Percentiles rank a stretch among this genome's conserved stretches.
Evolutionary conservation across 768 basidiomycete species (phyloP).

Genomic region (Podaxis pistillaris): DNA sequence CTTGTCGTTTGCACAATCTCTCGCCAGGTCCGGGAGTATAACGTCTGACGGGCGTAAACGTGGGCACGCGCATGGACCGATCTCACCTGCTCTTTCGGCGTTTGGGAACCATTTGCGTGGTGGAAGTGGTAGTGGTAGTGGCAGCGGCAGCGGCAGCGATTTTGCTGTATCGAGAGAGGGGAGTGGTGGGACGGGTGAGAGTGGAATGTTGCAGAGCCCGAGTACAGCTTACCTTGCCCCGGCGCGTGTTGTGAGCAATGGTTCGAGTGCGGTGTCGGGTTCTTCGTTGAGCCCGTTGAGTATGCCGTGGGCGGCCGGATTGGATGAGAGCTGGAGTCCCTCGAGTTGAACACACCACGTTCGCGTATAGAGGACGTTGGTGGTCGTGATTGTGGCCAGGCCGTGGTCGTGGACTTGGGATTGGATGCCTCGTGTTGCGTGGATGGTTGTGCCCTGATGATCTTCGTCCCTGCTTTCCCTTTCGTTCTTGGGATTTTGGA

Average conservation of each 20-base stretch:
- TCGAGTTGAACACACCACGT: conserved; percentile 6
- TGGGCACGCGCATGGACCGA: conserved; percentile 21
- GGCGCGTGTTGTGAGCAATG: background rate
- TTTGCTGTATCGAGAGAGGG: background rate
- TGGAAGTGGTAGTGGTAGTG: conserved; percentile 18
- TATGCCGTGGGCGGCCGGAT: conserved; percentile 41
- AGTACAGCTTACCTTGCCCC: conserved; percentile 18
- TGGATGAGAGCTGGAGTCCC: conserved; percentile 38
- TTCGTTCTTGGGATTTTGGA: background rate
- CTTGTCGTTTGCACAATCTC: conserved; percentile 32
- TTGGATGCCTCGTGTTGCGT: background rate
- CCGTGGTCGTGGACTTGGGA: background rate
- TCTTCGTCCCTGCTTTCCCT: background rate
- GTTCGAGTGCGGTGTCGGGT: conserved; percentile 6
- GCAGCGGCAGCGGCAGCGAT: conserved; percentile 5
- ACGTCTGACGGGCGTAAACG: conserved; percentile 50
- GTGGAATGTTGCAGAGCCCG: conserved; percentile 19
- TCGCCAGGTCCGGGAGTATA: conserved; percentile 51
- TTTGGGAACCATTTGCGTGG: conserved; percentile 37
- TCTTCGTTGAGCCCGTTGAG: conserved; percentile 26
- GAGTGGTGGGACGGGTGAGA: conserved; percentile 11
- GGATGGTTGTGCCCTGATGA: background rate
- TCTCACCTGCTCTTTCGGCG: conserved; percentile 51
- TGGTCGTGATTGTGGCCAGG: background rate
- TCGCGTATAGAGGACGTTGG: background rate